Conservation (phyloP, 257 asterid species). For the Fraxinus americana region DNA sequence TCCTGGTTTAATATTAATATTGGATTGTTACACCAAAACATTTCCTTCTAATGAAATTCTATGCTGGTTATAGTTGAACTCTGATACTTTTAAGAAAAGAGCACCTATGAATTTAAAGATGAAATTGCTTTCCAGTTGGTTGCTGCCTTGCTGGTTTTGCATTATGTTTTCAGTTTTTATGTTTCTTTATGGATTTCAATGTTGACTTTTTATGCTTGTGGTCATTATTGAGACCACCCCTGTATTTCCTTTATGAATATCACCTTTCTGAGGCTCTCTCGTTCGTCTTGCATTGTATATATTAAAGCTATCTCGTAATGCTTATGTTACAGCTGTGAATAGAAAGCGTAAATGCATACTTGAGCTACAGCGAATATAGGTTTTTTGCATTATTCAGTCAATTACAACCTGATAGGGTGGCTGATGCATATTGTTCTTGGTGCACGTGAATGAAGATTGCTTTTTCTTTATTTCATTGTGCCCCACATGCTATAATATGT, state of each 20-base stretch:
- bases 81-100: not conserved
- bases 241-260: not conserved
- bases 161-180: not conserved
- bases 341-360: not conserved
- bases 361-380: not conserved
- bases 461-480: not conserved
- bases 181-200: not conserved
- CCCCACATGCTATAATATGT: not conserved
- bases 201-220: not conserved
- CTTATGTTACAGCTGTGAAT: not conserved
- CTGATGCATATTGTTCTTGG: not conserved
- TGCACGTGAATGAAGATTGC: not conserved
- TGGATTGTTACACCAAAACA: not conserved
- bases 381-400: not conserved
- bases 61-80: not conserved
- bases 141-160: not conserved
- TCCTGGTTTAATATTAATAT: not conserved
- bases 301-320: not conserved
- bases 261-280: not conserved
- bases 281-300: not conserved
- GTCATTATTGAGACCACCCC: not conserved
- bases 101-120: not conserved
- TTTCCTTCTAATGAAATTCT: no score
- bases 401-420: not conserved
- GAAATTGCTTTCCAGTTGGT: not conserved